Percentiles rank a stretch among this genome's conserved stretches.
phyloP scores from a whole-genome alignment of 164 flowering plant genomes.

The Magnolia officinalis region DNA sequence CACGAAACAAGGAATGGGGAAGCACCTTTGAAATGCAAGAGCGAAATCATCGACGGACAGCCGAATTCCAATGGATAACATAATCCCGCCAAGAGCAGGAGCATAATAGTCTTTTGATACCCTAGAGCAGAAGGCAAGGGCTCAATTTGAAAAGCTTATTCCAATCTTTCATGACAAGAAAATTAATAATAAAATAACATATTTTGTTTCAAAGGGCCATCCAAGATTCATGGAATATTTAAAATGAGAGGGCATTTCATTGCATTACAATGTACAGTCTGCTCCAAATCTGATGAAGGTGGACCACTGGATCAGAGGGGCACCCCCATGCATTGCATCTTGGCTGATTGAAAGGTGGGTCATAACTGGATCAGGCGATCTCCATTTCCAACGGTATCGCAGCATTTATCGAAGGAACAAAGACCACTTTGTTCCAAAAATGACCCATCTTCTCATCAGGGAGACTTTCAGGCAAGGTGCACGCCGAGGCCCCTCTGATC shows the following conservation, averaged over 20 bases:
- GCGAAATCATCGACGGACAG: slow-evolving; percentile 86
- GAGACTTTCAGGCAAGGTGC: too few relatives aligned
- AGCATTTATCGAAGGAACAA: too few relatives aligned
- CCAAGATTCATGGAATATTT: neutral
- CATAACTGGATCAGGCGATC: neutral
- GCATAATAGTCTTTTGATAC: slow-evolving; percentile 90
- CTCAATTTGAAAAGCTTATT: neutral
- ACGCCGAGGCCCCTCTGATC: too few relatives aligned
- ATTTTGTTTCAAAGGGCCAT: neutral
- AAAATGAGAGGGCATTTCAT: neutral
- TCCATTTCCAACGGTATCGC: too few relatives aligned
- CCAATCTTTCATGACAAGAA: neutral
- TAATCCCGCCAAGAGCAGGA: slow-evolving; percentile 98
- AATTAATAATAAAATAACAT: neutral
- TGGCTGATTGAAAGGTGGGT: neutral
- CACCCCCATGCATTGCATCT: too few relatives aligned
- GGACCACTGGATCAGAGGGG: too few relatives aligned
- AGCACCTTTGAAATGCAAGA: slow-evolving; percentile 77
- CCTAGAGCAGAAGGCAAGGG: slow-evolving; percentile 38
- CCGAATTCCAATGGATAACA: slow-evolving; percentile 88
- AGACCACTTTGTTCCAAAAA: too few relatives aligned
- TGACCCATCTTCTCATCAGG: too few relatives aligned
- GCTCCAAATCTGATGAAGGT: neutral
- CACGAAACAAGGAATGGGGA: neutral
- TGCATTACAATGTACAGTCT: neutral